phyloP scores from a whole-genome alignment of 257 asterid species.

The Nicotiana tomentosiformis region DNA sequence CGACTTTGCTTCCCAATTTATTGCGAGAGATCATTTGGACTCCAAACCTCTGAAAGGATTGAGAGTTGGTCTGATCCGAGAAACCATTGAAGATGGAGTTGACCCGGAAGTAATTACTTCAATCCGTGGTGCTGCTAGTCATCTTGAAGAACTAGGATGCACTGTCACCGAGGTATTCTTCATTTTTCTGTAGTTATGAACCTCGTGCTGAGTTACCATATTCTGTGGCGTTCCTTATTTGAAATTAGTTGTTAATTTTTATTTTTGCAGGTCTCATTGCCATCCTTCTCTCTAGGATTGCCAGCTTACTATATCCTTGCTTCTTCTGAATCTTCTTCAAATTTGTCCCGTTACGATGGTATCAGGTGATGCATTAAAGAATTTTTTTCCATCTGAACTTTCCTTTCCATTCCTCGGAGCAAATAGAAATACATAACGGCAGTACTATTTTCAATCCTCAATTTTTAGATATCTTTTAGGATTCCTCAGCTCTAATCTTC shows the following conservation, averaged over 20 bases:
- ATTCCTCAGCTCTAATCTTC: background rate
- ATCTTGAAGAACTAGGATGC: conserved; percentile 89
- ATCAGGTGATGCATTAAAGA: conserved; percentile 45
- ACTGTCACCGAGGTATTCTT: conserved; percentile 58
- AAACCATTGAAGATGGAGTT: conserved; percentile 86
- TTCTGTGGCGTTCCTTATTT: background rate
- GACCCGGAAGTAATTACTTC: conserved; percentile 71
- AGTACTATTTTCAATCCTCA: background rate
- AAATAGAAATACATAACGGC: background rate
- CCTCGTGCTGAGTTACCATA: background rate
- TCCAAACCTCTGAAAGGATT: conserved; percentile 84
- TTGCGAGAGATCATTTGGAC: conserved; percentile 41
- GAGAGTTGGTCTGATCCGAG: conserved; percentile 80
- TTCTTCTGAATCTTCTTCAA: conserved; percentile 89
- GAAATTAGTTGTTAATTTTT: conserved; percentile 14
- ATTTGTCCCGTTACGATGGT: conserved; percentile 96
- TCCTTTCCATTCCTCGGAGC: background rate
- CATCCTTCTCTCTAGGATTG: conserved; percentile 91
- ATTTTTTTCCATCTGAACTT: background rate
- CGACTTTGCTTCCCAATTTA: conserved; percentile 56
- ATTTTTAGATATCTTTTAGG: background rate
- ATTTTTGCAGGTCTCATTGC: conserved; percentile 66
- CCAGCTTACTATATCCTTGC: conserved; percentile 98
- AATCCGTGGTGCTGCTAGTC: conserved; percentile 61
- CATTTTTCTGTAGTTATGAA: background rate